Evolutionary conservation across 225 moss, liverwort and hornwort genomes (phyloP), one percentile per base, ranked within the genome.

Genomic region (Ulota crispa): DNA sequence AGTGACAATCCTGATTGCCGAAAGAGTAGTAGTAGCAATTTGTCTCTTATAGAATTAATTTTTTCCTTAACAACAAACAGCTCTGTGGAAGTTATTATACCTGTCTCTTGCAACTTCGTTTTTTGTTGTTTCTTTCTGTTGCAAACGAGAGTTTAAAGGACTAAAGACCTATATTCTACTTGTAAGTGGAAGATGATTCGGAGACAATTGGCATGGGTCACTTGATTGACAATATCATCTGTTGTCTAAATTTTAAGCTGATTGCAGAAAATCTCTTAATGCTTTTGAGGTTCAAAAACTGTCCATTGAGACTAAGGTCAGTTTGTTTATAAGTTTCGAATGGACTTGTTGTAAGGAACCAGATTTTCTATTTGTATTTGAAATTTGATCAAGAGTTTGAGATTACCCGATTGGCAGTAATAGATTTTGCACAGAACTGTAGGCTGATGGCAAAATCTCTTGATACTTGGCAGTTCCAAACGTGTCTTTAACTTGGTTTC

Each of bases 321-420:
- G 5, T 60, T 12, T 60, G 5, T 60, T 27, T 26, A 4, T 43
- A 43, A 8, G 27, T 27, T 62, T 2, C 15, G 2, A 15, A 27
- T 12, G 41, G 28, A 39, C 27, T 67, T 4, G 20, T 27, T 27
- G 39, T 37, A 37, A 26, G 39, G 36, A 43, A 21, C 21, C 45
- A 39, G 39, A 13, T 23, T 41, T 3, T 69, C 42, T 39, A 21
- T 11, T 56, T 21, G 42, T 42, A 28, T 30, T 21, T 57, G 43
- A 54, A 24, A 54, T 78, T 66, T 10, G 23, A 41, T 9, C 3
- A 30, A n/a, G 50, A 47, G 34, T 2, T 9, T n/a, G 62, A 8
- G 63, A 20, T 50, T 53, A 80, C 73, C 72, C 53, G 73, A 80
- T 80, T 89, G 89, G 27, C 89, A 89, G 71, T 87, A 89, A 78